A percentile compares a stretch with the other conserved stretches of the same genome.
phyloP scores from a whole-genome alignment of 2,329 filamentous ascomycete species.

The Diplocarpon mali region DNA sequence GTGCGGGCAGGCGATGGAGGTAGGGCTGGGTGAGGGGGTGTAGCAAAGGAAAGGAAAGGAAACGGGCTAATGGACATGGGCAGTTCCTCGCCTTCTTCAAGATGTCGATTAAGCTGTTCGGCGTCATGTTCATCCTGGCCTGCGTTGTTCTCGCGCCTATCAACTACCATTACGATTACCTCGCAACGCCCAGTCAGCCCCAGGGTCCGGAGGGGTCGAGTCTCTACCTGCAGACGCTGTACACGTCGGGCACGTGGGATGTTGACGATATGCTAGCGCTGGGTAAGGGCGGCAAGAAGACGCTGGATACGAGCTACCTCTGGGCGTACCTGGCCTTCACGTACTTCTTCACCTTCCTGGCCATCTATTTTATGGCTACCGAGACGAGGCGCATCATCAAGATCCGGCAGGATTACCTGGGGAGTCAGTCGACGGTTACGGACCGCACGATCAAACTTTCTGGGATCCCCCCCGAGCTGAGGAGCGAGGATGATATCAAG shows the following conservation, averaged over 20 bases:
- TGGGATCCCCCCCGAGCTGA: slow-evolving; percentile 69
- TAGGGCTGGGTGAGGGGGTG: too few species aligned
- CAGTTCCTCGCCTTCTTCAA: slow-evolving; percentile 90
- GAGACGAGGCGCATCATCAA: slow-evolving; percentile 81
- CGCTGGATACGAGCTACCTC: slow-evolving; percentile 42
- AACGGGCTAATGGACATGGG: slow-evolving; percentile 2
- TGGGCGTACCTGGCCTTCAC: slow-evolving; percentile 95
- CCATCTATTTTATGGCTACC: slow-evolving; percentile 70
- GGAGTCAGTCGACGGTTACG: slow-evolving; percentile 88
- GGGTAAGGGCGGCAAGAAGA: slow-evolving; percentile 5
- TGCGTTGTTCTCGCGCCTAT: slow-evolving; percentile 74
- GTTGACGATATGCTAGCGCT: slow-evolving; percentile 2
- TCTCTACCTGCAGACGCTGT: not conserved
- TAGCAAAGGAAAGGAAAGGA: not conserved
- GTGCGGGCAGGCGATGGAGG: too few species aligned
- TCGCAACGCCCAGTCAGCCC: slow-evolving; percentile 13
- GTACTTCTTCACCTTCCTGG: slow-evolving; percentile 78
- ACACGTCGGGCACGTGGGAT: slow-evolving; percentile 1
- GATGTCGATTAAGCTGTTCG: slow-evolving; percentile 79
- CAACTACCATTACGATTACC: slow-evolving; percentile 53
- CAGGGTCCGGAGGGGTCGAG: slow-evolving; percentile 24
- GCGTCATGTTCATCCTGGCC: slow-evolving; percentile 71
- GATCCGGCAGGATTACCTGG: slow-evolving; percentile 80
- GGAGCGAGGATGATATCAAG: slow-evolving; percentile 74
- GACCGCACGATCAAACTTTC: slow-evolving; percentile 88